A percentile compares a stretch with the other conserved stretches of the same genome.
These are phyloP conservation scores for Geranomyces michiganensis DNA, from an alignment of 192 early-diverging fungal species.

Conservation along the genomic window DNA sequence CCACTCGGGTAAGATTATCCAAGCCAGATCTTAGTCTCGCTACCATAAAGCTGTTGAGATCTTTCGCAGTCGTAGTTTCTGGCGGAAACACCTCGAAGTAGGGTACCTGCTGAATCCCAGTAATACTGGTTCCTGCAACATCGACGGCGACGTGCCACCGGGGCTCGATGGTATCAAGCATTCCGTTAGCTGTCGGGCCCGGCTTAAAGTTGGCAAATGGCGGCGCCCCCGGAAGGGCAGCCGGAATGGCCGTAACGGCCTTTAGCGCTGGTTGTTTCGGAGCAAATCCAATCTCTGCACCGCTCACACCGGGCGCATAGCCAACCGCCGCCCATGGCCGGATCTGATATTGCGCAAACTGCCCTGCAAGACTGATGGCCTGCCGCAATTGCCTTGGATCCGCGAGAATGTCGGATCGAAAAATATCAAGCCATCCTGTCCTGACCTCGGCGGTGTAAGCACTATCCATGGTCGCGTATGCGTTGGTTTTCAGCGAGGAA, in stretches of 20 bases:
- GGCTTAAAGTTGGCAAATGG: slow-evolving; percentile 24
- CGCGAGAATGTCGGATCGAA: slow-evolving; percentile 18
- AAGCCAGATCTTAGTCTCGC: slow-evolving; percentile 31
- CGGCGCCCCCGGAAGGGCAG: slow-evolving; percentile 12
- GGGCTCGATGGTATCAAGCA: slow-evolving; percentile 45
- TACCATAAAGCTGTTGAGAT: slow-evolving; percentile 36
- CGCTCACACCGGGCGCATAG: slow-evolving; percentile 10
- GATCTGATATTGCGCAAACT: slow-evolving; percentile 28
- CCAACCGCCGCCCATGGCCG: slow-evolving; percentile 39
- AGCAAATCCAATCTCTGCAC: slow-evolving; percentile 16
- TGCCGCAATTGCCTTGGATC: slow-evolving; percentile 5
- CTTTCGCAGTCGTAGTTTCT: neutral
- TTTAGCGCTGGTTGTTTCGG: slow-evolving; percentile 6
- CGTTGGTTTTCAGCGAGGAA: neutral
- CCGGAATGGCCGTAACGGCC: slow-evolving; percentile 12
- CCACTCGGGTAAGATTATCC: slow-evolving; percentile 36
- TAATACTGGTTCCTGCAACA: slow-evolving; percentile 14
- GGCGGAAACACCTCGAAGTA: slow-evolving; percentile 34
- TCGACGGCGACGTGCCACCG: slow-evolving; percentile 39
- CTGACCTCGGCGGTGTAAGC: slow-evolving; percentile 32
- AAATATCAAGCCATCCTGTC: slow-evolving; percentile 39
- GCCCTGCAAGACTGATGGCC: slow-evolving; percentile 12
- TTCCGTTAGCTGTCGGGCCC: slow-evolving; percentile 27
- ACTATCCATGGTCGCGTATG: slow-evolving; percentile 39
- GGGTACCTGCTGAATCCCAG: slow-evolving; percentile 38